phyloP scores from a whole-genome alignment of 257 asterid genomes.

The Capsicum baccatum region DNA sequence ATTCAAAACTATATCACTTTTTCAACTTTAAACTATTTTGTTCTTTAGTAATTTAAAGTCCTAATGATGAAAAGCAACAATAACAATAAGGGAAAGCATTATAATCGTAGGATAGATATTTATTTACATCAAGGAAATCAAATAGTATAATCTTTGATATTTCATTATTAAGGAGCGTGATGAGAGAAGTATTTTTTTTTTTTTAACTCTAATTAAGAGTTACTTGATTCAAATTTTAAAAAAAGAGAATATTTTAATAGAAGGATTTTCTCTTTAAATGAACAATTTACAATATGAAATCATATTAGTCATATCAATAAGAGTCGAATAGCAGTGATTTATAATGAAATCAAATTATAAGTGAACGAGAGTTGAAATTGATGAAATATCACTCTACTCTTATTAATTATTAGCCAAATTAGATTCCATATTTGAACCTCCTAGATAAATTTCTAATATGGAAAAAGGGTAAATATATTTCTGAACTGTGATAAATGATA shows the following conservation, averaged over 20 bases:
- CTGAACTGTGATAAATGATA: too few relatives aligned
- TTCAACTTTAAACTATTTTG: neutral
- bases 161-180: too few relatives aligned
- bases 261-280: neutral
- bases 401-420: too few relatives aligned
- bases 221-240: neutral
- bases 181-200: too few relatives aligned
- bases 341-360: neutral
- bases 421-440: too few relatives aligned
- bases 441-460: too few relatives aligned
- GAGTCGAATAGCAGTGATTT: too few relatives aligned
- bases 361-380: too few relatives aligned
- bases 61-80: too few relatives aligned
- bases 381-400: neutral
- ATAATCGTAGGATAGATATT: neutral
- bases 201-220: neutral
- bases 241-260: neutral
- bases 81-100: neutral
- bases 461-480: too few relatives aligned
- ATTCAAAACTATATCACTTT: slow-evolving; percentile 11
- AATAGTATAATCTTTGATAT: neutral
- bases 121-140: neutral
- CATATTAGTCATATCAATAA: too few relatives aligned
- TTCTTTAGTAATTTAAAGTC: neutral
- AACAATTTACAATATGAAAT: too few relatives aligned